These are phyloP conservation scores for Phalaenopsis equestris DNA, from an alignment of 106 monocot genomes.

Conservation along the genomic window DNA sequence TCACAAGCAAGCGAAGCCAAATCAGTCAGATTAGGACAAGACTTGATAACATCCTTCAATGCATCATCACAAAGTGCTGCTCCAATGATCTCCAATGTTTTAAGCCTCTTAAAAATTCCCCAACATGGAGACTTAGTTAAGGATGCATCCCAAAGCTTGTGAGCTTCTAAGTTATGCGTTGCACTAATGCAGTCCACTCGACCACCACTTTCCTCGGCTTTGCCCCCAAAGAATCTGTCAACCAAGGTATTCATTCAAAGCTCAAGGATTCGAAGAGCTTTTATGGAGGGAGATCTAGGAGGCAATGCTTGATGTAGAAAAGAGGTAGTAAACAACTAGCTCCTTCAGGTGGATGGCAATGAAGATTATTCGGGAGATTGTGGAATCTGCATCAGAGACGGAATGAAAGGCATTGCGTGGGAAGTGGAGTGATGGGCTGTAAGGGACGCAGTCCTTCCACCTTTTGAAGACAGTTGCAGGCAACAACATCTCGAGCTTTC, in stretches of 20 bases:
- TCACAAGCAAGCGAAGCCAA: slow-evolving; percentile 82
- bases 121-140: slow-evolving; percentile 49
- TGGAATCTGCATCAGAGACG: slow-evolving; percentile 20
- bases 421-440: slow-evolving; percentile 67
- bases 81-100: slow-evolving; percentile 60
- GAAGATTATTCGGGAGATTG: slow-evolving; percentile 51
- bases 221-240: slow-evolving; percentile 18
- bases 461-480: slow-evolving; percentile 52
- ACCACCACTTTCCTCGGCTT: neutral
- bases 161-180: slow-evolving; percentile 40
- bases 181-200: slow-evolving; percentile 43
- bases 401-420: slow-evolving; percentile 58
- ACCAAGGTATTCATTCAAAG: slow-evolving; percentile 55
- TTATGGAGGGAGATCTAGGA: slow-evolving; percentile 40
- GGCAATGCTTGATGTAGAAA: slow-evolving; percentile 40
- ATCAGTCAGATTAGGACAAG: slow-evolving; percentile 66
- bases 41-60: slow-evolving; percentile 31
- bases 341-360: slow-evolving; percentile 38
- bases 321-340: slow-evolving; percentile 80
- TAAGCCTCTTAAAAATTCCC: slow-evolving; percentile 32
- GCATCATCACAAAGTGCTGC: slow-evolving; percentile 39
- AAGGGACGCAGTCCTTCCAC: slow-evolving; percentile 19
- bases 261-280: slow-evolving; percentile 51
- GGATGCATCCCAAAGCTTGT: slow-evolving; percentile 77
- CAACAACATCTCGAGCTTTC: slow-evolving; percentile 65